Evolutionary conservation across 2,329 filamentous ascomycete species (phyloP).

Genomic region (Xylaria sp.): DNA sequence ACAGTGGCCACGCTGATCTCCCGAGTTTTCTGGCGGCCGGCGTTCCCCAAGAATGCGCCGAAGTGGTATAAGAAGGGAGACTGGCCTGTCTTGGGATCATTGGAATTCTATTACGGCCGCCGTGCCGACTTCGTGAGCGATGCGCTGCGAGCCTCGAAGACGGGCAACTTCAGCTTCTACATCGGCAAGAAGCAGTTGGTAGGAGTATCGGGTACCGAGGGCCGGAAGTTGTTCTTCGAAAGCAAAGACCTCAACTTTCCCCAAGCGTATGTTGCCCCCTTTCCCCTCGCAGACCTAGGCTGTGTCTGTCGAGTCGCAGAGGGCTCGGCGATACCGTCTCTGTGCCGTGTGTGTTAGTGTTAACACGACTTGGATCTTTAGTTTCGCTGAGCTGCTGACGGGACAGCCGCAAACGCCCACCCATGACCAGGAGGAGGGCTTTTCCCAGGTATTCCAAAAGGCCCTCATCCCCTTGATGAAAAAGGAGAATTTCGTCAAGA

Average conservation of each 20-base stretch:
- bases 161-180: conserved; percentile 57
- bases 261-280: conserved; percentile 45
- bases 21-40: conserved; percentile 34
- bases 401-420: conserved; percentile 27
- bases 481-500: conserved; percentile 45
- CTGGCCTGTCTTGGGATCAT: conserved; percentile 48
- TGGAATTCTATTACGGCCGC: conserved; percentile 49
- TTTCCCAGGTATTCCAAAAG: conserved; percentile 39
- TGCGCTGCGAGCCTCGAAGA: conserved; percentile 40
- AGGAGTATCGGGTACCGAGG: conserved; percentile 49
- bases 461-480: conserved; percentile 45
- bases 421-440: conserved; percentile 26
- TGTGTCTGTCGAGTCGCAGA: background rate
- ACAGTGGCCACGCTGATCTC: conserved; percentile 24
- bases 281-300: background rate
- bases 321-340: background rate
- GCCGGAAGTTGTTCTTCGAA: conserved; percentile 54
- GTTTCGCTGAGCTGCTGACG: conserved; percentile 36
- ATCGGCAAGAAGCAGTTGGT: conserved; percentile 53
- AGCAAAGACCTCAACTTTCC: conserved; percentile 49
- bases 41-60: conserved; percentile 36
- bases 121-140: conserved; percentile 50
- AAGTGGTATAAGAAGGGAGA: conserved; percentile 36
- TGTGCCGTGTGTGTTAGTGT: background rate
- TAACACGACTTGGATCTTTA: conserved; percentile 3